Conservation (phyloP, 345 rosid genomes). For the Syzygium jambos region DNA sequence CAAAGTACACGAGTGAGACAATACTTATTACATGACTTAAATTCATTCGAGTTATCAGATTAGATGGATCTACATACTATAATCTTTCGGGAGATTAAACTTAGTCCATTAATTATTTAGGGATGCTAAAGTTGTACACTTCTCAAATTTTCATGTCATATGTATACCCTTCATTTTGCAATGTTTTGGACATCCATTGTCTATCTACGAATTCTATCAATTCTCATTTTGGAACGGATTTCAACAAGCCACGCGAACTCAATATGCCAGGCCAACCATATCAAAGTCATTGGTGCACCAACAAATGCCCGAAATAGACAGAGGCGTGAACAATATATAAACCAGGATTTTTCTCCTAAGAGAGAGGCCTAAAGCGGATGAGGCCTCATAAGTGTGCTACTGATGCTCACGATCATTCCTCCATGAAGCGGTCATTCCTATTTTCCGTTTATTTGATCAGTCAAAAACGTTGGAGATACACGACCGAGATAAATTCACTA, state of each 20-base stretch:
- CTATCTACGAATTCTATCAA: neutral
- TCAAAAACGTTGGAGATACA: neutral
- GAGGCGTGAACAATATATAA: neutral
- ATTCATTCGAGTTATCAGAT: neutral
- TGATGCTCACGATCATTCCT: neutral
- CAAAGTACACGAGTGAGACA: neutral
- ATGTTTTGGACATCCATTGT: neutral
- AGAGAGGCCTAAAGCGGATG: neutral
- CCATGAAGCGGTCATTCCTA: neutral
- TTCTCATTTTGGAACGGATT: neutral
- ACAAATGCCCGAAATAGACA: neutral
- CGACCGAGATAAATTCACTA: neutral
- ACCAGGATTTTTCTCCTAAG: neutral
- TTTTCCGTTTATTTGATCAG: neutral
- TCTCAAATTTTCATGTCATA: neutral
- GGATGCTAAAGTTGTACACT: neutral
- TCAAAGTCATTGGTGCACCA: neutral
- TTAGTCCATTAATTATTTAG: neutral
- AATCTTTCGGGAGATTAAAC: neutral
- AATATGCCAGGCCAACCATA: neutral
- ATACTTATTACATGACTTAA: neutral
- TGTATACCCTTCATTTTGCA: neutral
- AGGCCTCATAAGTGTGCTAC: neutral
- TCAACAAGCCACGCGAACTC: neutral
- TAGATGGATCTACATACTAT: neutral